phyloP scores from a whole-genome alignment of 805 yeast genomes.

The Saccharomycopsis fermentans region DNA sequence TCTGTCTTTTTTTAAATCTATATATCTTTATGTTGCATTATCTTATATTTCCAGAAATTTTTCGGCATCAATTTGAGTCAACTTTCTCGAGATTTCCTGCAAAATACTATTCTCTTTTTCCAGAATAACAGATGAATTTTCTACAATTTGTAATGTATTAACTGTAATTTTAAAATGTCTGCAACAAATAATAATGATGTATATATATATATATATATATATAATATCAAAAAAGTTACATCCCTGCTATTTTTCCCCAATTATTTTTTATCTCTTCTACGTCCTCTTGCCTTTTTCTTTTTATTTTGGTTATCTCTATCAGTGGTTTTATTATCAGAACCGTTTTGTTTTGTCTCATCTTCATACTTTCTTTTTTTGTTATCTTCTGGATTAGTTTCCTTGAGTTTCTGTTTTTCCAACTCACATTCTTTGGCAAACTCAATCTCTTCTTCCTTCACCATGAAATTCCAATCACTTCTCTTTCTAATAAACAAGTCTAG shows the following conservation, averaged over 20 bases:
- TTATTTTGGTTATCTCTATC: background rate
- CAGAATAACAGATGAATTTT: background rate
- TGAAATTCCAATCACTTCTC: constrained; percentile 71
- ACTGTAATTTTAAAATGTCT: background rate
- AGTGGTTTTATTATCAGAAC: background rate
- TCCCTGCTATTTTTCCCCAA: too few species aligned
- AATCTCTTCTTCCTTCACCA: constrained; percentile 44
- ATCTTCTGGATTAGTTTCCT: background rate
- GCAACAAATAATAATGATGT: background rate
- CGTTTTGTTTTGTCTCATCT: background rate
- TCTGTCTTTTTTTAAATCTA: too few species aligned
- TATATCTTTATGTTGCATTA: too few species aligned
- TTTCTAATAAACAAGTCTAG: constrained; percentile 71
- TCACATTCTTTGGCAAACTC: constrained; percentile 28
- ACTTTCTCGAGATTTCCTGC: too few species aligned
- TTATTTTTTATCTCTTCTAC: background rate
- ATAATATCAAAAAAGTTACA: too few species aligned
- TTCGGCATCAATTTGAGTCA: too few species aligned
- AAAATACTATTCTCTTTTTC: too few species aligned
- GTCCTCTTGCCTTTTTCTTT: background rate
- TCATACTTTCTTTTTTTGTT: background rate
- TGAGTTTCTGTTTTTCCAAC: background rate
- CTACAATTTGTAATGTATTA: background rate
- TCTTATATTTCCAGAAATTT: too few species aligned
- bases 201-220: too few species aligned